Percentiles rank a stretch among this genome's conserved stretches.
phyloP scores from a whole-genome alignment of 2,329 filamentous ascomycete species.

The Xylariales sp. region DNA sequence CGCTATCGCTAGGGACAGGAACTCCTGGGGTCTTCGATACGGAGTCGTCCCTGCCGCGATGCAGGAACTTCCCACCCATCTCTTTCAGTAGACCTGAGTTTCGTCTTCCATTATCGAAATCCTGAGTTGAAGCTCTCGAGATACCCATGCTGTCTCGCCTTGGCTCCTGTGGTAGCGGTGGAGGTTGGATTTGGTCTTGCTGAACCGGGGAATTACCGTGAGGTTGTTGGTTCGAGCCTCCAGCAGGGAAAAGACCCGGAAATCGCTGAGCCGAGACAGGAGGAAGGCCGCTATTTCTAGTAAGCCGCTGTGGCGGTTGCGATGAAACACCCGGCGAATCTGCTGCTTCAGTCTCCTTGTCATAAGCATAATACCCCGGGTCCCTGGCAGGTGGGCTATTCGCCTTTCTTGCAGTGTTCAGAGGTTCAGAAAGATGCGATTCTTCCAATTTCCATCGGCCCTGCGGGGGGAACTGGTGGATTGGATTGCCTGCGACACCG shows the following conservation, averaged over 20 bases:
- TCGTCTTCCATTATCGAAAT: conserved; percentile 32
- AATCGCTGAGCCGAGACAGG: conserved; percentile 48
- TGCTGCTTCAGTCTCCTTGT: conserved; percentile 46
- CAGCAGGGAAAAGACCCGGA: conserved; percentile 39
- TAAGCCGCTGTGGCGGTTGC: conserved; percentile 16
- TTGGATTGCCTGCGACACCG: conserved; percentile 28
- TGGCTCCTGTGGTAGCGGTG: conserved; percentile 2
- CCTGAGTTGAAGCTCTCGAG: conserved; percentile 35
- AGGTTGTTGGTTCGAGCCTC: conserved; percentile 9
- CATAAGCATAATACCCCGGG: conserved; percentile 34
- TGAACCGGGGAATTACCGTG: conserved; percentile 16
- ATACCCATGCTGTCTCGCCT: conserved; percentile 14
- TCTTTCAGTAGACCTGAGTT: conserved; percentile 48
- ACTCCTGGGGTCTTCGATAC: conserved; percentile 15
- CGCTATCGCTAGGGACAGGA: conserved; percentile 31
- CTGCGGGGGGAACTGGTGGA: conserved; percentile 38
- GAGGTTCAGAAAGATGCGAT: conserved; percentile 48
- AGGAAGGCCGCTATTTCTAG: conserved; percentile 30
- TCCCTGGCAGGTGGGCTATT: conserved; percentile 27
- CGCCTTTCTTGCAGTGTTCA: conserved; percentile 34
- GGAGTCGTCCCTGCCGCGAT: conserved; percentile 27
- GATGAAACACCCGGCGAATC: conserved; percentile 14
- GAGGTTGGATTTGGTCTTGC: conserved; percentile 15
- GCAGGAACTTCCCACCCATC: conserved; percentile 38
- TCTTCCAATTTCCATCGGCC: conserved; percentile 49